Evolutionary conservation across 345 rosid genomes (phyloP), one percentile per base, ranked within the genome.

Genomic region (Salix exigua): DNA sequence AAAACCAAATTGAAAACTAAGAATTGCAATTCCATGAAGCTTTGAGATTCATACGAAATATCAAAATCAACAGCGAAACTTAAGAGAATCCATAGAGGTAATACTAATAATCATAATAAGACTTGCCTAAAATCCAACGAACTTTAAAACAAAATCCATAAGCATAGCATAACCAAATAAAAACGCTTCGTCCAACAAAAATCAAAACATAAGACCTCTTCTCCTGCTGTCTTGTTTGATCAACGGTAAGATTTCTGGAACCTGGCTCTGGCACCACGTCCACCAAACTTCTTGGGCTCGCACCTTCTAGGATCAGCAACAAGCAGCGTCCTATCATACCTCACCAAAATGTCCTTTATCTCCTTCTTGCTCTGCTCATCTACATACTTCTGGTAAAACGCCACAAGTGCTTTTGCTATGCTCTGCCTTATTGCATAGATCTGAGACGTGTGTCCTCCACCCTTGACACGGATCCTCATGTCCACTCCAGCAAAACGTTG

Each of bases 241-340:
- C 80, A 93, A 93, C 97, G 97, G 86, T 93, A 93, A 86, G 87
- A 80, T 83, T 93, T 93, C 90, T 91, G 97, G 91, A 91, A 93
- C 83, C 97, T 91, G 28, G 96, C 86, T 68, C 97, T 90, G 14
- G 96, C 96, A 69, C 97, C 94, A 53, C 90, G 91, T 50, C 97
- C 97, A 73, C 97, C 97, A 10, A 93, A 93, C 89, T 93, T 93
- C 93, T 93, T 93, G 2, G 97, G 91, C 94, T 93, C 97, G 73
- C 97, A 93, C 71, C 96, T 73, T 75, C 97, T 85, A 5, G 96
- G 97, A 81, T 93, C 97, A 1, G 97, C 96, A 1, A 93, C 97
- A 0, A 93, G 96, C 33, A 93, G 83, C 73, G 97, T 93, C 85
- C 97, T 79, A 11, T 93, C 97, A 31, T 91, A 94, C 80, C 97